Conservation (phyloP, 2,329 filamentous ascomycete genomes). For the Neofusicoccum laricinum region DNA sequence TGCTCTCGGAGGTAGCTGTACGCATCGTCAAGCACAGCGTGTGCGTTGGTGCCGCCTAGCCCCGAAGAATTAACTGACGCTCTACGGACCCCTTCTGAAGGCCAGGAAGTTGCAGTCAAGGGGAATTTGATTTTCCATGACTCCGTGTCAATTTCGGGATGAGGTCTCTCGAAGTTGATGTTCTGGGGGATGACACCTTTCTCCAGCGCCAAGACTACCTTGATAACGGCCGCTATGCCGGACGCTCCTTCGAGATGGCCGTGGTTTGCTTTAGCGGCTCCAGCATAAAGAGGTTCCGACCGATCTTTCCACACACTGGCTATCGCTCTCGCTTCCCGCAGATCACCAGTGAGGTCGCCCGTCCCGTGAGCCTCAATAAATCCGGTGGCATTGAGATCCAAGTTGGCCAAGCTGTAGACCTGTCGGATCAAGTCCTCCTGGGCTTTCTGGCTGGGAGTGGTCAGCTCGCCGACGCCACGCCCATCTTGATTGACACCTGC, state of each 20-base stretch:
- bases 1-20: neutral
- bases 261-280: constrained; percentile 29
- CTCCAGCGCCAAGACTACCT: constrained; percentile 26
- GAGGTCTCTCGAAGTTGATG: constrained; percentile 20
- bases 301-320: constrained; percentile 18
- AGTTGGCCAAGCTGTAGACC: constrained; percentile 31
- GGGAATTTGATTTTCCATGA: constrained; percentile 19
- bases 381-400: constrained; percentile 27
- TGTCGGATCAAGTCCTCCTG: constrained; percentile 35
- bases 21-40: constrained; percentile 26
- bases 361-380: constrained; percentile 55
- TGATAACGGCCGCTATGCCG: constrained; percentile 27
- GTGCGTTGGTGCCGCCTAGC: constrained; percentile 28
- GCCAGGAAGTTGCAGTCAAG: constrained; percentile 17
- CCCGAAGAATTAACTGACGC: constrained; percentile 24
- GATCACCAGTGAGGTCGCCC: constrained; percentile 55
- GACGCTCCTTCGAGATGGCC: constrained; percentile 32
- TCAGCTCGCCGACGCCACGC: constrained; percentile 31
- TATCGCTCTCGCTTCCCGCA: constrained; percentile 32
- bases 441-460: constrained; percentile 30
- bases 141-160: constrained; percentile 17
- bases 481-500: neutral
- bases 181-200: constrained; percentile 22
- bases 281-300: constrained; percentile 19
- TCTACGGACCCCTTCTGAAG: constrained; percentile 12